Conservation (phyloP, 1,284 basidiomycete species). For the Bjerkandera adusta region DNA sequence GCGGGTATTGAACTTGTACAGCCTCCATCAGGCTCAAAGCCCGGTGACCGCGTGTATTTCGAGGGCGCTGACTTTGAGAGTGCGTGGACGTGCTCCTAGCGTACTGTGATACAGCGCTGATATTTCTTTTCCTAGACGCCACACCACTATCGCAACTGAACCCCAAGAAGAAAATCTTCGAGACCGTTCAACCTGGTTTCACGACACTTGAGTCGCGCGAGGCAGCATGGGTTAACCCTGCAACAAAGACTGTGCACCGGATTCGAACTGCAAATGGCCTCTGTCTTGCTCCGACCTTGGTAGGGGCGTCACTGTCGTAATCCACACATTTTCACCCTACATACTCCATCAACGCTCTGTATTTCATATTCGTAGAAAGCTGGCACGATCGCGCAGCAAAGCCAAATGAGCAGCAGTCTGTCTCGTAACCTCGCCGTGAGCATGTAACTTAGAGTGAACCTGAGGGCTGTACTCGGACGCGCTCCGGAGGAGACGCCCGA, state of each 20-base stretch:
- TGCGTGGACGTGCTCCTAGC: slow-evolving; percentile 35
- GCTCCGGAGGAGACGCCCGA: no score
- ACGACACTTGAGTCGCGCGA: slow-evolving; percentile 84
- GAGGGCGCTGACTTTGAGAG: slow-evolving; percentile 84
- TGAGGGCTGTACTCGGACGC: no score
- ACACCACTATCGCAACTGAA: slow-evolving; percentile 82
- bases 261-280: slow-evolving; percentile 86
- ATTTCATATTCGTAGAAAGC: no score
- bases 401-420: no score
- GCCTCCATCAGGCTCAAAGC: slow-evolving; percentile 82
- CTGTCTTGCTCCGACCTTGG: slow-evolving; percentile 77
- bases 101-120: not conserved
- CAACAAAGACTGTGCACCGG: slow-evolving; percentile 76
- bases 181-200: slow-evolving; percentile 93
- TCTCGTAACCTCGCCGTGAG: no score
- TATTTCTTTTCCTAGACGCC: slow-evolving; percentile 45
- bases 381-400: no score
- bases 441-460: not conserved
- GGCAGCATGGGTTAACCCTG: slow-evolving; percentile 89
- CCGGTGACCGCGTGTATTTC: slow-evolving; percentile 92
- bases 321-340: not conserved
- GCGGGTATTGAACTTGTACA: slow-evolving; percentile 89
- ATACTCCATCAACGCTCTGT: no score
- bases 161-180: slow-evolving; percentile 98
- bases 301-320: slow-evolving; percentile 87